phyloP scores from a whole-genome alignment of 345 rosid genomes.

The Firmiana major region DNA sequence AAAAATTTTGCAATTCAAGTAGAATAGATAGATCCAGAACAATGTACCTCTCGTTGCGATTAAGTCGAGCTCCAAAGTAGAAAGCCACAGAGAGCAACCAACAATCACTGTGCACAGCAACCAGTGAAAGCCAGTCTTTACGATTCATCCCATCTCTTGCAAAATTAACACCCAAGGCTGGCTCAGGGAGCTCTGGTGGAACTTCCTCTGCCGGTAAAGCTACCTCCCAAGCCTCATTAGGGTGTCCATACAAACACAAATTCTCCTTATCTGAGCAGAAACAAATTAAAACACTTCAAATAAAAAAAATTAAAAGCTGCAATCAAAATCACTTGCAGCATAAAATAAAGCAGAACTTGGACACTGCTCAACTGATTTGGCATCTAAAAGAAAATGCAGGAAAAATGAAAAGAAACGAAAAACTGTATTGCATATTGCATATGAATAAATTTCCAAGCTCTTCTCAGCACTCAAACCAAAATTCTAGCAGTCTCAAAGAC shows the following conservation, averaged over 20 bases:
- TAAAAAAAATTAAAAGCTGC: background rate
- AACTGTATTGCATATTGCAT: background rate
- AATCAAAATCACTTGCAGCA: background rate
- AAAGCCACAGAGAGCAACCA: constrained; percentile 79
- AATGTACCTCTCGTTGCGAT: constrained; percentile 59
- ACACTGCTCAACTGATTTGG: background rate
- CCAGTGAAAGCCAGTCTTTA: constrained; percentile 78
- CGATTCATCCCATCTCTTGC: constrained; percentile 82
- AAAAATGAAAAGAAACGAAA: no score
- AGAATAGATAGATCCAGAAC: background rate
- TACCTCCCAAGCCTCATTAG: constrained; percentile 81
- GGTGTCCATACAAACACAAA: constrained; percentile 68
- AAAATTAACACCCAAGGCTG: constrained; percentile 79
- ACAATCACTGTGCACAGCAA: constrained; percentile 79
- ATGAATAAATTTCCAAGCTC: background rate
- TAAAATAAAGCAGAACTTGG: background rate
- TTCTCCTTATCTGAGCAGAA: constrained; percentile 60
- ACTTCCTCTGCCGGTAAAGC: constrained; percentile 72
- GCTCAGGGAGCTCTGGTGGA: constrained; percentile 83
- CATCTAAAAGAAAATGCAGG: background rate
- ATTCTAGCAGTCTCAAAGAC: background rate
- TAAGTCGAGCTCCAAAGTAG: constrained; percentile 75
- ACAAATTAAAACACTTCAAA: background rate
- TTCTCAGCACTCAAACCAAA: background rate
- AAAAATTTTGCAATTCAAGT: background rate